Percentiles rank a stretch among this genome's conserved stretches.
Conservation (phyloP, 441 rosid genomes). For the Euphorbia celastroides region DNA sequence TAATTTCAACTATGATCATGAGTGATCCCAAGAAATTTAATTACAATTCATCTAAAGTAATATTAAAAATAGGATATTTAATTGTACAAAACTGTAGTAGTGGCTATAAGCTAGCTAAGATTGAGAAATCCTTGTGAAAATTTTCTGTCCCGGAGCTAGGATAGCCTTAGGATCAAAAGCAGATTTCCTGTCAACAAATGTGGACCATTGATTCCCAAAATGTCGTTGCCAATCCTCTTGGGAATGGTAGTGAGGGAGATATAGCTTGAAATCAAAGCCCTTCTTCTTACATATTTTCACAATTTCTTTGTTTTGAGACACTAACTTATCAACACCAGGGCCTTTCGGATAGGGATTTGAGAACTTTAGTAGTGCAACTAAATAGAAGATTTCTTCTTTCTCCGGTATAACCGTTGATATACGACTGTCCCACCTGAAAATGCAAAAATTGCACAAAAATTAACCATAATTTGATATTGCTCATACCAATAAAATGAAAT, state of each 20-base stretch:
- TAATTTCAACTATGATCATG: conserved; percentile 7
- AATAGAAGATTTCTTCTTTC: conserved; percentile 71
- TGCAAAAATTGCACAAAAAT: background rate
- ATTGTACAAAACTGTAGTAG: background rate
- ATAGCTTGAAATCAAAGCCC: conserved; percentile 66
- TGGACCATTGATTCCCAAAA: conserved; percentile 69
- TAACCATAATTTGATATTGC: background rate
- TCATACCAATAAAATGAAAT: too few relatives aligned
- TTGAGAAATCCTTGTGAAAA: conserved; percentile 43
- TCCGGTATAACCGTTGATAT: conserved; percentile 57
- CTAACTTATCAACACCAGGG: conserved; percentile 40
- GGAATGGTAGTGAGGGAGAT: conserved; percentile 77
- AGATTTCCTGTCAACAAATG: conserved; percentile 54
- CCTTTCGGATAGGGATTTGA: conserved; percentile 31
- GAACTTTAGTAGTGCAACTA: conserved; percentile 81
- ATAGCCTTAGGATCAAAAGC: conserved; percentile 74
- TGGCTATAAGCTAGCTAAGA: conserved; percentile 3
- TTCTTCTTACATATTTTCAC: conserved; percentile 40
- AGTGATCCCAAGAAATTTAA: conserved; percentile 1
- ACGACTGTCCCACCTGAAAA: conserved; percentile 63
- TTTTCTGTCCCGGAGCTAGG: conserved; percentile 88
- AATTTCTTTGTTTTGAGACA: conserved; percentile 61
- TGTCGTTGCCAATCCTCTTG: conserved; percentile 73
- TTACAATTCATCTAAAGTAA: conserved; percentile 22
- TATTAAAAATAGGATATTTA: background rate